A percentile compares a stretch with the other conserved stretches of the same genome.
phyloP scores from a whole-genome alignment of 2,329 filamentous ascomycete genomes.

The Chaetomiaceae sp. region DNA sequence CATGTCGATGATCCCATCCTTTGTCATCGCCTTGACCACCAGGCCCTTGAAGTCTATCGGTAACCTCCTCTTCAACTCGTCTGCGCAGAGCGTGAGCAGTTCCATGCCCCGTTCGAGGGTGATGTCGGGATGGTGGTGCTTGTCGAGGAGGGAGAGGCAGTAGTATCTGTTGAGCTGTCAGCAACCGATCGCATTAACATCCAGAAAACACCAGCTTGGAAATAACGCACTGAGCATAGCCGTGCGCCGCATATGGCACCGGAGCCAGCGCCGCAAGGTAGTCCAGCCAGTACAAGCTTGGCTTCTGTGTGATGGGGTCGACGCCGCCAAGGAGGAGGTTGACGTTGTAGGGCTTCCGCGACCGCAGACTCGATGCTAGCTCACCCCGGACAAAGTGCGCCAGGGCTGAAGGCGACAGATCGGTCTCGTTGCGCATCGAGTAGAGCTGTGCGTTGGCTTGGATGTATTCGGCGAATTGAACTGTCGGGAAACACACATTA shows the following conservation, averaged over 20 bases:
- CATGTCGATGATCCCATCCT: constrained; percentile 83
- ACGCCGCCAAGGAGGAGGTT: constrained; percentile 93
- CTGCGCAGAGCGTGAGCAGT: constrained; percentile 88
- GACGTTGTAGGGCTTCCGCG: constrained; percentile 91
- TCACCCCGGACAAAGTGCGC: constrained; percentile 92
- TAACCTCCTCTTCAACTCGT: constrained; percentile 93
- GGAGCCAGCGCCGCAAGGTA: constrained; percentile 87
- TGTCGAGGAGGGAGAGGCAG: constrained; percentile 94
- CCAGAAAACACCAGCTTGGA: not conserved
- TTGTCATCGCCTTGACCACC: constrained; percentile 88
- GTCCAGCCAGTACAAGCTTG: constrained; percentile 93
- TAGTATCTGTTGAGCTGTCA: constrained; percentile 66
- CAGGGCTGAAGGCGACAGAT: constrained; percentile 83
- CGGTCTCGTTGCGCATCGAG: constrained; percentile 94
- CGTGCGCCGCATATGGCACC: constrained; percentile 92
- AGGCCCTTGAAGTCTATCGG: constrained; percentile 99
- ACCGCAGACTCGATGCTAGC: constrained; percentile 84
- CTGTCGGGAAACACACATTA: constrained; percentile 43
- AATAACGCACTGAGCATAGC: constrained; percentile 86
- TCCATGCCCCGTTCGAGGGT: constrained; percentile 83
- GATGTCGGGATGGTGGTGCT: constrained; percentile 97
- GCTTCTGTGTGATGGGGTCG: constrained; percentile 86
- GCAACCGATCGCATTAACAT: constrained; percentile 5
- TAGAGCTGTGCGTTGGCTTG: constrained; percentile 98
- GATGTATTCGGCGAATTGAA: constrained; percentile 99